Evolutionary conservation across 192 early-diverging fungal species (phyloP).

Genomic region (Backusella parvicylindrica): DNA sequence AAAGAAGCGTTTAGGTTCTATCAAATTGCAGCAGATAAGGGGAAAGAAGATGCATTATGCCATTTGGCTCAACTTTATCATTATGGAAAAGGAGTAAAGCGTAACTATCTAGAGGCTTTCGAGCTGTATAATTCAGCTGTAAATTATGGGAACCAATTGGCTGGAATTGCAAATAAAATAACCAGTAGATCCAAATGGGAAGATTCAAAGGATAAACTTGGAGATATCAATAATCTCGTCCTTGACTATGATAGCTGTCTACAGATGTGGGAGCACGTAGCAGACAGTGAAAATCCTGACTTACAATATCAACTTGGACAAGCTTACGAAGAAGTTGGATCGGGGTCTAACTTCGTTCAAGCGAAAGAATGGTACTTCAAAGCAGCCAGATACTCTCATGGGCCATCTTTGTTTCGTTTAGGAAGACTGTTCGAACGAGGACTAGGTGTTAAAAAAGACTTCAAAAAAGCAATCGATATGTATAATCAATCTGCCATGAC

Average conservation of each 20-base stretch:
- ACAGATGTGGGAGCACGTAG: background rate
- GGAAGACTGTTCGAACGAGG: too few relatives aligned
- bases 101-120: background rate
- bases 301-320: background rate
- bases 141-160: background rate
- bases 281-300: background rate
- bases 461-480: background rate
- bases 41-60: too few relatives aligned
- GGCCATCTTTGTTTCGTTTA: too few relatives aligned
- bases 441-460: background rate
- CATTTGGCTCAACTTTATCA: too few relatives aligned
- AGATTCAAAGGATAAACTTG: background rate
- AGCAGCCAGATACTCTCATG: too few relatives aligned
- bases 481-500: background rate
- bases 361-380: too few relatives aligned
- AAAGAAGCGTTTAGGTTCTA: too few relatives aligned
- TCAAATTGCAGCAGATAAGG: too few relatives aligned
- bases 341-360: too few relatives aligned
- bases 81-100: background rate
- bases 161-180: background rate
- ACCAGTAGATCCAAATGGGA: background rate
- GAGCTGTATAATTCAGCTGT: background rate
- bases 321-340: background rate
- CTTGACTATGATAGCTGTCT: background rate
- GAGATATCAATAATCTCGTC: background rate